Conservation (phyloP, 768 basidiomycete genomes). For the Suillus subluteus region DNA sequence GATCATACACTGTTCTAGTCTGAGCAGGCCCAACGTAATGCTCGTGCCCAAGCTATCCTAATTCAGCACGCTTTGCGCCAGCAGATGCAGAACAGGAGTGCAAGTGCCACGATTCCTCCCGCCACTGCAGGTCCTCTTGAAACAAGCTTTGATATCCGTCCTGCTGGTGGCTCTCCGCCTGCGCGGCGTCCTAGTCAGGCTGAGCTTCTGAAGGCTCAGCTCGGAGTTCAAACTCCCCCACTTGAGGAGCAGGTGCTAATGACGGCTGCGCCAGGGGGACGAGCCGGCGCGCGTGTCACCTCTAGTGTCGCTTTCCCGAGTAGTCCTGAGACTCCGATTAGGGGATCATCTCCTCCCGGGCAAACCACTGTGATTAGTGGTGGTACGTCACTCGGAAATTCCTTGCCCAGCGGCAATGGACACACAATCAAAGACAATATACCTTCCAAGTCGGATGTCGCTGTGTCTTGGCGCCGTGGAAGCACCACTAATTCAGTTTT, state of each 20-base stretch:
- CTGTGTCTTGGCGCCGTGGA: constrained; percentile 80
- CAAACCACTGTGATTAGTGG: constrained; percentile 73
- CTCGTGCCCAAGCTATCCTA: constrained; percentile 73
- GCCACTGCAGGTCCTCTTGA: constrained; percentile 75
- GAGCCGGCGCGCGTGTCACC: constrained; percentile 66
- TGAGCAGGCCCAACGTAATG: constrained; percentile 60
- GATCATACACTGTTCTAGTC: constrained; percentile 43
- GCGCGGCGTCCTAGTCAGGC: constrained; percentile 71
- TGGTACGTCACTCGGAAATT: constrained; percentile 67
- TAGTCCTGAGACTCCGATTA: constrained; percentile 49
- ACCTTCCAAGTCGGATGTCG: constrained; percentile 83
- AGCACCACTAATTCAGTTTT: constrained; percentile 71
- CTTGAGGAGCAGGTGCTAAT: constrained; percentile 71
- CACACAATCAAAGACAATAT: constrained; percentile 31
- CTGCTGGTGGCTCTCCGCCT: constrained; percentile 57
- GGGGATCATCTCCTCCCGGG: constrained; percentile 45
- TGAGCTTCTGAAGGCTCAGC: constrained; percentile 65
- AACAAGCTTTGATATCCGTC: constrained; percentile 66
- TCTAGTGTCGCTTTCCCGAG: constrained; percentile 44
- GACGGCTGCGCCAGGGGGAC: constrained; percentile 79
- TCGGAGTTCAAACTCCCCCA: constrained; percentile 43
- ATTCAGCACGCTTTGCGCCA: constrained; percentile 62
- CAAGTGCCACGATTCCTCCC: constrained; percentile 56
- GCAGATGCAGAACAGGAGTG: constrained; percentile 51
- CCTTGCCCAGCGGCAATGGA: constrained; percentile 41